Evolutionary conservation across 2,329 filamentous ascomycete species (phyloP), one percentile per base, ranked within the genome.

Genomic region (Herpotrichia juniperi): DNA sequence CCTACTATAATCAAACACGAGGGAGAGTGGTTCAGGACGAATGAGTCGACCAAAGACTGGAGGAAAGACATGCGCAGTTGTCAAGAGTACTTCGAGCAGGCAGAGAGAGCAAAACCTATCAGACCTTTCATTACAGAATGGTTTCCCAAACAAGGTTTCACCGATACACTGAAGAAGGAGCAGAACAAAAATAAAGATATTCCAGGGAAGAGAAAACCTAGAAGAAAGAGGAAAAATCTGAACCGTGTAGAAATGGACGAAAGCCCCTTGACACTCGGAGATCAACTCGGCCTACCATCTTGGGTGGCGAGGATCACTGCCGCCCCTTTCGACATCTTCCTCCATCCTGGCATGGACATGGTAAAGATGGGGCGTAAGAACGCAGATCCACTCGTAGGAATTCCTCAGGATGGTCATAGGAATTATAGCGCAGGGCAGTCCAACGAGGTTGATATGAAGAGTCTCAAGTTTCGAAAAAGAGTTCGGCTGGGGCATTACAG

Each of bases 221-320:
- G 28, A 14, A 34, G 14, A 21, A 16, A 37, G 32, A 31, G 21
- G 4, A 8, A n/a, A 30, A 7, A 48, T 14, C 6, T 19, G 22
- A 32, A 25, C 25, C 17, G 5, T 22, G n/a, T 32, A 21, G 14
- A 39, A 37, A 30, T 24, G 19, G 30, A 35, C 32, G 26, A 45
- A 22, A 40, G 16, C 6, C 6, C 7, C 6, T 6, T 19, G 8
- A n/a, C 8, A n/a, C 32, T 6, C 32, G n/a, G 16, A n/a, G 25
- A 14, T 28, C 4, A 12, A 7, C 39, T 10, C 8, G 31, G 10
- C 4, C 3, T 73, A 12, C 71, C 72, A 7, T 68, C 70, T 0
- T 74, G 70, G 73, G 60, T 74, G 3, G 51, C 64, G 1, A 43
- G 51, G 1, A 31, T 64, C 0, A 57, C 55, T 1, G 44, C 43